phyloP scores from a whole-genome alignment of 257 asterid species.

The Mitragyna speciosa region DNA sequence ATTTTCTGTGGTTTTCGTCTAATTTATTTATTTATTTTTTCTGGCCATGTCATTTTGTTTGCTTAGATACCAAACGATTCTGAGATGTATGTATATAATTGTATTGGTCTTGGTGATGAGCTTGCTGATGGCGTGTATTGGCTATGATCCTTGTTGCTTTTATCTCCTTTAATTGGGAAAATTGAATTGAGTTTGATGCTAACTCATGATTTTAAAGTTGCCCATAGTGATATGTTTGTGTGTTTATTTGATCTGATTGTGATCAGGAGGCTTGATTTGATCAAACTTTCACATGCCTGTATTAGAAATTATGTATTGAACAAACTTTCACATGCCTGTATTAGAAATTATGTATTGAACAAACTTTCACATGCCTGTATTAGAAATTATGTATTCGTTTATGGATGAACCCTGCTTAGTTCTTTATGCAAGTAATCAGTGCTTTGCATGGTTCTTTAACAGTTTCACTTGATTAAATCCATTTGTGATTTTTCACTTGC shows the following conservation, averaged over 20 bases:
- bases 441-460: neutral
- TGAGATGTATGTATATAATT: neutral
- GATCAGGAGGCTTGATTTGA: neutral
- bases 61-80: neutral
- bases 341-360: neutral
- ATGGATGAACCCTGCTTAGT: neutral
- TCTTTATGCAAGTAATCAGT: neutral
- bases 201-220: neutral
- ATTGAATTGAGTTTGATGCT: neutral
- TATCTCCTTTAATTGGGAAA: neutral
- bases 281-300: neutral
- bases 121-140: neutral
- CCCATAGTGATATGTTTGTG: neutral
- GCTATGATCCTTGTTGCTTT: neutral
- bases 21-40: neutral
- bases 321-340: neutral
- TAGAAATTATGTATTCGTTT: neutral
- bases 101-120: neutral
- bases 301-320: neutral
- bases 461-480: slow-evolving; percentile 7
- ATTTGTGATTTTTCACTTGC: neutral
- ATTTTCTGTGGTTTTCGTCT: neutral
- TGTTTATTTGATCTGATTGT: neutral
- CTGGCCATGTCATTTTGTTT: neutral
- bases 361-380: neutral